Evolutionary conservation across 2,329 filamentous ascomycete genomes (phyloP).

Genomic region (Tolypocladium tundrense): DNA sequence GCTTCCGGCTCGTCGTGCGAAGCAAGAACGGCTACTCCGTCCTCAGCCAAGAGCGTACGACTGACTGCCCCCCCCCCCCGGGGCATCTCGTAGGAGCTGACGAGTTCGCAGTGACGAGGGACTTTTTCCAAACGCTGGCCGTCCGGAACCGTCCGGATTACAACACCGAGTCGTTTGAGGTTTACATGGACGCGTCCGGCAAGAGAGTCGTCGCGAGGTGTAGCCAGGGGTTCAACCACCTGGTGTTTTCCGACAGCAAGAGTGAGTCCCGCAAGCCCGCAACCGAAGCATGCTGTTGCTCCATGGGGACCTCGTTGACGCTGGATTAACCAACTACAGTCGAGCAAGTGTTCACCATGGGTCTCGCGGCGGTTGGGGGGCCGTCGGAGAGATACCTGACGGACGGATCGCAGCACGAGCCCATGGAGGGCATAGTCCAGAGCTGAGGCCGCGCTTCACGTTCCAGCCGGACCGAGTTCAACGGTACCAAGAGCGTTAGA

Average conservation of each 20-base stretch:
- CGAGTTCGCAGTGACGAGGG: background rate
- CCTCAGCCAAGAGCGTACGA: constrained; percentile 2
- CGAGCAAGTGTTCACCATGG: constrained; percentile 1
- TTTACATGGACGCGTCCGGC: constrained; percentile 1
- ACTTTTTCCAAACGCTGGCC: constrained; percentile 2
- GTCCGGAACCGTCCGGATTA: background rate
- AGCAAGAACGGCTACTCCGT: constrained; percentile 2
- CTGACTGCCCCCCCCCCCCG: too few relatives aligned
- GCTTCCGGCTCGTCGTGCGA: constrained; percentile 1
- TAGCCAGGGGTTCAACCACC: background rate
- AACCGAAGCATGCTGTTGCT: background rate
- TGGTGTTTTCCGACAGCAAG: background rate
- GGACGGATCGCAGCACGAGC: background rate
- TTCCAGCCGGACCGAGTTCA: background rate
- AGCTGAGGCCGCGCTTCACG: background rate
- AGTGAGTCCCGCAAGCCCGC: background rate
- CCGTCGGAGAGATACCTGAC: background rate
- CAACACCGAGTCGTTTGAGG: background rate
- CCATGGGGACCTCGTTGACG: background rate
- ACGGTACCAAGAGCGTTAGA: background rate
- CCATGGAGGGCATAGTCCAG: background rate
- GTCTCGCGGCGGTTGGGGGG: background rate
- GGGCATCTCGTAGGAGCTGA: background rate
- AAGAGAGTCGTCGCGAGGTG: background rate
- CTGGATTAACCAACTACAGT: background rate